phyloP scores from a whole-genome alignment of 2,329 filamentous ascomycete genomes.

The Colletotrichum musicola region DNA sequence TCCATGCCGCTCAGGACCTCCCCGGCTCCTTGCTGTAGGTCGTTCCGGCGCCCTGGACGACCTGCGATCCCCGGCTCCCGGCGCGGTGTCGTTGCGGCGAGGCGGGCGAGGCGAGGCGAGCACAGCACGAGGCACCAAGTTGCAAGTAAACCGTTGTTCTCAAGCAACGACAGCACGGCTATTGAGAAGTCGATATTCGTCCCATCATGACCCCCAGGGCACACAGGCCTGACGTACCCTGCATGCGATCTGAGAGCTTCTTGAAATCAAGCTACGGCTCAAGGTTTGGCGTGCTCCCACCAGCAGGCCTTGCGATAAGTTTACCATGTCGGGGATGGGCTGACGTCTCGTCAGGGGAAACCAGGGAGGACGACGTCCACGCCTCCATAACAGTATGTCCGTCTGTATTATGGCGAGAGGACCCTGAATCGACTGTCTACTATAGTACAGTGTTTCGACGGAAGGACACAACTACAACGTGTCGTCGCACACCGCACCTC shows the following conservation, averaged over 20 bases:
- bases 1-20: constrained; percentile 19
- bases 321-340: neutral
- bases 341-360: constrained; percentile 1
- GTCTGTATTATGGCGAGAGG: neutral
- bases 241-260: constrained; percentile 23
- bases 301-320: constrained; percentile 7
- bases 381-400: neutral
- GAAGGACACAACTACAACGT: constrained; percentile 1
- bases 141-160: neutral
- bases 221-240: constrained; percentile 9
- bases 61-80: neutral
- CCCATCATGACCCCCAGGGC: neutral
- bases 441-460: neutral
- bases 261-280: neutral
- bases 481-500: neutral
- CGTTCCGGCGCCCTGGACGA: neutral
- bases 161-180: neutral
- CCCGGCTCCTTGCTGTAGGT: constrained; percentile 9
- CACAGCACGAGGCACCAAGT: constrained; percentile 2
- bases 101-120: neutral
- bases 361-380: neutral
- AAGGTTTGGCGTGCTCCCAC: constrained; percentile 14
- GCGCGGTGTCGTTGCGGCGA: neutral
- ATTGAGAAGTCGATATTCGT: constrained; percentile 17
- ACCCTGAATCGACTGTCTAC: neutral